A percentile compares a stretch with the other conserved stretches of the same genome.
Conservation (phyloP, 805 yeast genomes). For the Lachancea fermentati region DNA sequence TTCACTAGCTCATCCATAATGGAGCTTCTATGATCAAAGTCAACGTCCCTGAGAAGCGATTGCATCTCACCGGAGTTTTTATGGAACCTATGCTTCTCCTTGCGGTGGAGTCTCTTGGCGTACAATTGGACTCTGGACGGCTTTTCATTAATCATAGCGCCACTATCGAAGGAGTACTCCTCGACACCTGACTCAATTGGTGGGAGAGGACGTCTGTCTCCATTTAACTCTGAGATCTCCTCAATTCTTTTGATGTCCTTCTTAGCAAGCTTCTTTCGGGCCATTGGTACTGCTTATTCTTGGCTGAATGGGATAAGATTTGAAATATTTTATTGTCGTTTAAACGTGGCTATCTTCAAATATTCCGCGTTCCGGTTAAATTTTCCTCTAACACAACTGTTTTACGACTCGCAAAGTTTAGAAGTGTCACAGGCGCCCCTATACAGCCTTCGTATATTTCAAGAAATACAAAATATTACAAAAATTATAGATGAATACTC, state of each 20-base stretch:
- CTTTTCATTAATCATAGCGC: not conserved
- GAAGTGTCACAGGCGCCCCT: not conserved
- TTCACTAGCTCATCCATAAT: constrained; percentile 46
- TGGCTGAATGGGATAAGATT: not conserved
- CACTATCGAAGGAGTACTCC: constrained; percentile 3
- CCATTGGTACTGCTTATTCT: not conserved
- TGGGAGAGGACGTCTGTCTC: constrained; percentile 5
- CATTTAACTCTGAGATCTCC: constrained; percentile 2
- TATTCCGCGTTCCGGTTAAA: not conserved
- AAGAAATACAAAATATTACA: no score
- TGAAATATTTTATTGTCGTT: not conserved
- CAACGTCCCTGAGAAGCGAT: constrained; percentile 52
- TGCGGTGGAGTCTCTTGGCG: constrained; percentile 16
- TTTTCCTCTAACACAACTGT: not conserved
- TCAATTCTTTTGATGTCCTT: constrained; percentile 7
- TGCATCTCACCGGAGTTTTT: constrained; percentile 29
- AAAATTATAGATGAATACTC: no score
- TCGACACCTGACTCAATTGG: constrained; percentile 6
- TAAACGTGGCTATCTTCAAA: not conserved
- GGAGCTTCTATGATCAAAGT: constrained; percentile 38
- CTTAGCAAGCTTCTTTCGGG: constrained; percentile 2
- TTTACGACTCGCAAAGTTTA: not conserved
- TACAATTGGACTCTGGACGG: constrained; percentile 3
- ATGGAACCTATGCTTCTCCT: constrained; percentile 21
- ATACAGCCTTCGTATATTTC: no score